Evolutionary conservation across 352 stramenopile genomes (phyloP).

Genomic region (Pythium utonaiense): DNA sequence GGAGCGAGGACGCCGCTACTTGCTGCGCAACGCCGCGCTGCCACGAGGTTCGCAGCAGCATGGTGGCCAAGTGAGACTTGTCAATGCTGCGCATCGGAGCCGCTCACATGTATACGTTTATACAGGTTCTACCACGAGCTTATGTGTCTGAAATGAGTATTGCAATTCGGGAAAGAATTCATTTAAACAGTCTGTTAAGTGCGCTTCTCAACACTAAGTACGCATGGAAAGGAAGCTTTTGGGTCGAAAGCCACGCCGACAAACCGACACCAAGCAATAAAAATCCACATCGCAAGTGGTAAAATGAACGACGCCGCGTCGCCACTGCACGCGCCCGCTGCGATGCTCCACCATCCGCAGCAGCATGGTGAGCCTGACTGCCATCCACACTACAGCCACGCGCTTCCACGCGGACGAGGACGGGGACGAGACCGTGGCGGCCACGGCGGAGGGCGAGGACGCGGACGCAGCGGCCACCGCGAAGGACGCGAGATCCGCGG

Average conservation of each 20-base stretch:
- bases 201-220: not conserved
- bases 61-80: not conserved
- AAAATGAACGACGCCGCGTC: not conserved
- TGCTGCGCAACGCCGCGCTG: not conserved
- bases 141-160: not conserved
- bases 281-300: not conserved
- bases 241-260: not conserved
- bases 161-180: not conserved
- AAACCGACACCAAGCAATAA: not conserved
- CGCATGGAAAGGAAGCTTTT: not conserved
- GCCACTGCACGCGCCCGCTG: not conserved
- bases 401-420: not conserved
- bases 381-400: not conserved
- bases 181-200: not conserved
- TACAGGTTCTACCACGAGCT: not conserved
- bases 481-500: not conserved
- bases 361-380: not conserved
- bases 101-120: constrained; percentile 6
- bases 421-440: not conserved
- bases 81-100: constrained; percentile 1
- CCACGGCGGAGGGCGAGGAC: not conserved
- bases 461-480: not conserved
- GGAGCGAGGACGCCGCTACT: constrained; percentile 1
- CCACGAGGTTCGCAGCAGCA: constrained; percentile 4
- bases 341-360: not conserved